Base-by-base conservation (phyloP, 2,329 filamentous ascomycete genomes). In the Aspergillus aculeatinus region DNA sequence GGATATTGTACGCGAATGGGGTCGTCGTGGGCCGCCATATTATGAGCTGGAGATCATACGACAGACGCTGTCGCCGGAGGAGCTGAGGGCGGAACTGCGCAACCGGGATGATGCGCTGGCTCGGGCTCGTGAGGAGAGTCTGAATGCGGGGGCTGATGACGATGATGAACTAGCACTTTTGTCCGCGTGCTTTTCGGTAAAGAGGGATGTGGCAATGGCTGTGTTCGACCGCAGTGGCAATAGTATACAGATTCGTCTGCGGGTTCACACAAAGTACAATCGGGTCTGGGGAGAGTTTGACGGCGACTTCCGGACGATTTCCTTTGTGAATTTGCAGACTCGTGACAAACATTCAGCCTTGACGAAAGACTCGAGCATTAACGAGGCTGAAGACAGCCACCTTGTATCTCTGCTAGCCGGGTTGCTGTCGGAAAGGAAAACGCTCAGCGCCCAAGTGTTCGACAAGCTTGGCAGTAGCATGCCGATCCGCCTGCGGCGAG, bases 1-100 rank as follows among this genome's bases (percentile, higher is more conserved):
- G 9, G 48, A 56, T 14, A 51, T 56, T 47, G 42, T 61, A 12
- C 14, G 53, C 14, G 48, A 59, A 12, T 61, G 60, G 60, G 56
- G 54, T 35, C 29, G 19, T n/a, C 50, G 49, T 44, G 25, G 5
- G 25, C 23, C 27, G 25, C 23, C 27, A 6, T 19, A 42, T 33
- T 7, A 3, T 5, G 21, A 12, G 9, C 0, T 2, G 47, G 52
- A 50, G 44, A 48, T 39, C n/a, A 42, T 61, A 4, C 60, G 56
- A 9, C 56, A 61, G 56, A n/a, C 49, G 31, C 3, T 52, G 48
- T 25, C 48, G 11, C 11, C 3, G 6, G 21, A 21, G 39, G 60
- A 55, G 21, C n/a, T 56, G 39, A 35, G 4, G 9, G 51, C n/a
- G 1, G 23, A 58, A 42, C 35, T 56, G 21, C 47, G 16, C 16